Evolutionary conservation across 2,329 filamentous ascomycete genomes (phyloP), one percentile per base, ranked within the genome.

Genomic region (Cladophialophora chaetospira): DNA sequence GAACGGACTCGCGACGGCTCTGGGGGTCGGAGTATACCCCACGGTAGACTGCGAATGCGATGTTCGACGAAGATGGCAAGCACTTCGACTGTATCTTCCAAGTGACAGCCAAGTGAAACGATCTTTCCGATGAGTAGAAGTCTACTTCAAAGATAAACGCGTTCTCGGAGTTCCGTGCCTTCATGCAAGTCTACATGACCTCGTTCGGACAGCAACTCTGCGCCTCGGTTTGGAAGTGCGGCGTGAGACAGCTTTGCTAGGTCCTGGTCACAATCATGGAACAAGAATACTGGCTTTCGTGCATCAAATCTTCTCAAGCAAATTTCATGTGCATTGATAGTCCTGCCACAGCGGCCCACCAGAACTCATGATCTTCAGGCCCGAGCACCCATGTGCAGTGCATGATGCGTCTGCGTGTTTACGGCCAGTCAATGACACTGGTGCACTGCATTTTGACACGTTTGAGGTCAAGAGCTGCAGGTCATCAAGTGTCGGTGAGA

Each of bases 401-500:
- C 33, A 36, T 49, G 13, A 26, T 28, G 31, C 35, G 25, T 35
- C 25, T 29, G 15, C 29, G 31, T 35, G 25, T 35, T 35, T 29
- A 13, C 29, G 31, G 35, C 15, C 11, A 29, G 23, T 43, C 25
- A 43, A 49, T 55, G 53, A 45, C n/a, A 44, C 17, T 40, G 36
- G 23, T 19, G 36, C 36, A 40, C 36, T 21, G 17, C 36, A 40
- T 17, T 8, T 40, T 21, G 17, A 10, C 36, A 40, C 36, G 3
- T 40, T 15, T 40, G 36, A 11, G 36, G 36, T 21, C 36, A 3
- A 40, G 17, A 40, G 8, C 36, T 40, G 36, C 17, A 19, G 36
- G 6, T 15, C 13, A 11, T 40, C 17, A 44, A 47, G 48, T 42
- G 48, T 51, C 48, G 48, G 48, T 51, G 48, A 51, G 36, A 51